Percentiles rank a stretch among this genome's conserved stretches.
Conservation (phyloP, 2,329 filamentous ascomycete species). For the Botrytis cinerea region DNA sequence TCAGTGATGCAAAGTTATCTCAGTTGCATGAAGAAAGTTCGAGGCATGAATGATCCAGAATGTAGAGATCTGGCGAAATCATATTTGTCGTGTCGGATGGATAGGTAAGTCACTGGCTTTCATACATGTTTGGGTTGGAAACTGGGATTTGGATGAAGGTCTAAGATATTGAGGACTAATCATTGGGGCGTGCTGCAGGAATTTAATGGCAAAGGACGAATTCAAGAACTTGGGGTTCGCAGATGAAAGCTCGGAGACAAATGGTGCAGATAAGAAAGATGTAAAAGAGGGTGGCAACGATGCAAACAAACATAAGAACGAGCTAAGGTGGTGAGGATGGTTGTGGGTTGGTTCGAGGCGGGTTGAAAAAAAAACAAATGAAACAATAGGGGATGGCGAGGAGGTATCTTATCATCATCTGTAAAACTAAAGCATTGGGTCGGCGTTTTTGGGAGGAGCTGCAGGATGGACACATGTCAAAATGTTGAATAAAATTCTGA, state of each 20-base stretch:
- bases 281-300: constrained; percentile 29
- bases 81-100: constrained; percentile 92
- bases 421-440: constrained; percentile 14
- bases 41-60: constrained; percentile 81
- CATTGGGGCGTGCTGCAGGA: constrained; percentile 53
- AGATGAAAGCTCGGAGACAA: constrained; percentile 35
- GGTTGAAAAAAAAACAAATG: background rate
- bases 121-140: background rate
- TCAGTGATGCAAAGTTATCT: constrained; percentile 83
- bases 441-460: constrained; percentile 3
- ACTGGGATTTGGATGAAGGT: background rate
- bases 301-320: constrained; percentile 35
- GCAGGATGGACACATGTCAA: background rate
- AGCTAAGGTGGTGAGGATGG: constrained; percentile 35
- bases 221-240: constrained; percentile 89
- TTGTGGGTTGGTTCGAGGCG: background rate
- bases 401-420: background rate
- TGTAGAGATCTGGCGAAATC: constrained; percentile 85
- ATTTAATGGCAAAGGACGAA: constrained; percentile 93
- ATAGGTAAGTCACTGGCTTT: constrained; percentile 61
- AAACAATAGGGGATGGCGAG: background rate
- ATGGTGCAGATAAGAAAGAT: constrained; percentile 26
- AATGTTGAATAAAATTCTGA: background rate
- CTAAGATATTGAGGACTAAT: background rate
- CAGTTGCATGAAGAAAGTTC: constrained; percentile 79